Evolutionary conservation across 1,284 basidiomycete genomes (phyloP).

Genomic region (Tilletia walkeri): DNA sequence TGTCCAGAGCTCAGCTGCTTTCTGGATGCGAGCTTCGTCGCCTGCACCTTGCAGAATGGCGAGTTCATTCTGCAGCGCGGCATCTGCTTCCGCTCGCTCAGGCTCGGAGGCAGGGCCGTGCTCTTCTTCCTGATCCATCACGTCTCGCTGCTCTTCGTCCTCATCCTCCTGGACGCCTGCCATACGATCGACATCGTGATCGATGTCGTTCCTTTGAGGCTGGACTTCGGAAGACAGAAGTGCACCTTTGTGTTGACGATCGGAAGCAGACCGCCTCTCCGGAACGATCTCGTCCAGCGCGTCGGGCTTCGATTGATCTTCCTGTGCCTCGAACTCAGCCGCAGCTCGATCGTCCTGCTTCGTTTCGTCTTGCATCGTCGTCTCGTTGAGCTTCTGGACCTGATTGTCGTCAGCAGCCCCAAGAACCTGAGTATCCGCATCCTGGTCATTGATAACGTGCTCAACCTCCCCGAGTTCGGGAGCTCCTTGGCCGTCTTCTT

Average conservation of each 20-base stretch:
- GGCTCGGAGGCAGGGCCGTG: neutral
- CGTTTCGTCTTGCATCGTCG: constrained; percentile 30
- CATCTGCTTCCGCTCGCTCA: constrained; percentile 13
- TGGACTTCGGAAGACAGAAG: constrained; percentile 10
- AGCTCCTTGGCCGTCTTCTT: constrained; percentile 59
- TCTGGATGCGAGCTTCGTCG: constrained; percentile 40
- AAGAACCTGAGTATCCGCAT: constrained; percentile 81
- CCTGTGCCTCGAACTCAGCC: neutral
- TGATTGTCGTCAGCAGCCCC: constrained; percentile 71
- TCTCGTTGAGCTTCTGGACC: constrained; percentile 67
- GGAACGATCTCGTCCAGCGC: neutral
- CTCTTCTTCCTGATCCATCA: neutral
- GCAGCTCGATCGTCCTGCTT: neutral
- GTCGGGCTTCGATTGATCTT: neutral
- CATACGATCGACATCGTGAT: neutral
- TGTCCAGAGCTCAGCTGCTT: constrained; percentile 79
- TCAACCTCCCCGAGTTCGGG: constrained; percentile 64
- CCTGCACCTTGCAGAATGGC: constrained; percentile 3
- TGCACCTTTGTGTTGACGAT: neutral
- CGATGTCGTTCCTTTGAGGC: neutral
- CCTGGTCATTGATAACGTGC: constrained; percentile 71
- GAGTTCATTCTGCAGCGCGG: neutral
- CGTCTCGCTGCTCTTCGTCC: neutral
- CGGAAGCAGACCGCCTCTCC: neutral
- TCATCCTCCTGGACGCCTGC: neutral